Conservation (phyloP, 1,139 yeast species). For the Debaryomycetaceae sp. region DNA sequence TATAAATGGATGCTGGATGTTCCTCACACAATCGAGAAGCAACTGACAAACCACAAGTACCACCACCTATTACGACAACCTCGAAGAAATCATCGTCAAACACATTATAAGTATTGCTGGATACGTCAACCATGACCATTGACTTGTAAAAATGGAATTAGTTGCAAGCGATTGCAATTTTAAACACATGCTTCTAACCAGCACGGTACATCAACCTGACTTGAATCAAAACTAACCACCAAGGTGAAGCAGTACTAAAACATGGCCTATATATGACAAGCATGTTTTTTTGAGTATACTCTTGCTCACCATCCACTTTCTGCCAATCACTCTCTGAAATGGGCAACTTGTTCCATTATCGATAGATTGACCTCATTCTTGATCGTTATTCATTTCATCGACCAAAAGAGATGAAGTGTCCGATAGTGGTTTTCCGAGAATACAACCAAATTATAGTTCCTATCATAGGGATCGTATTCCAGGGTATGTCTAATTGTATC, state of each 20-base stretch:
- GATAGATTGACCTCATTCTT: too few relatives aligned
- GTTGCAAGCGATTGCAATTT: not conserved
- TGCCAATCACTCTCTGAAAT: too few relatives aligned
- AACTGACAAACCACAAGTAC: slow-evolving; percentile 38
- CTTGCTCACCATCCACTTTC: too few relatives aligned
- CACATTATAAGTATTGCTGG: not conserved
- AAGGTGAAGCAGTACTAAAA: too few relatives aligned
- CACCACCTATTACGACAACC: slow-evolving; percentile 37
- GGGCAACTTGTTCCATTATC: too few relatives aligned
- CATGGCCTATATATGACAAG: too few relatives aligned
- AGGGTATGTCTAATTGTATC: too few relatives aligned
- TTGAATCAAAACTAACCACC: too few relatives aligned
- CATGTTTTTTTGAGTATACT: too few relatives aligned
- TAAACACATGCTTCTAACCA: not conserved
- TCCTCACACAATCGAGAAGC: slow-evolving; percentile 36
- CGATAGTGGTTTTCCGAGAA: too few relatives aligned
- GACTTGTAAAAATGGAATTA: not conserved
- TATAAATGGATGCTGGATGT: slow-evolving; percentile 35
- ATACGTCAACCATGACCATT: not conserved
- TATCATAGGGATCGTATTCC: too few relatives aligned
- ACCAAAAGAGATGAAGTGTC: not conserved
- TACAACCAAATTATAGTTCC: too few relatives aligned
- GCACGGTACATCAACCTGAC: not conserved
- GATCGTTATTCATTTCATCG: not conserved
- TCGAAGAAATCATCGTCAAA: slow-evolving; percentile 23